Conservation (phyloP, 2,329 filamentous ascomycete genomes). For the Chaetomium olivaceum region DNA sequence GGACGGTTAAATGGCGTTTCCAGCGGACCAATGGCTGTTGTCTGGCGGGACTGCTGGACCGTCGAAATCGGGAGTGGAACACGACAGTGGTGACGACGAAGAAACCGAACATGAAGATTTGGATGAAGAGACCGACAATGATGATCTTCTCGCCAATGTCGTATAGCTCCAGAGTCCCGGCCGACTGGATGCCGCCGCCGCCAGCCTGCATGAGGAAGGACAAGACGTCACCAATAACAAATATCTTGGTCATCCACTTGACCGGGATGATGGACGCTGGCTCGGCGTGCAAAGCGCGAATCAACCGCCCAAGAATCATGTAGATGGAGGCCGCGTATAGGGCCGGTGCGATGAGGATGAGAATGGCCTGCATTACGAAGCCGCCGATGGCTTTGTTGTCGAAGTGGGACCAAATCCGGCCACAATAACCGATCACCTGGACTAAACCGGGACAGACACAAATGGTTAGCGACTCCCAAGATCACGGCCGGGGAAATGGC, state of each 20-base stretch:
- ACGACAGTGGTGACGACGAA: slow-evolving; percentile 17
- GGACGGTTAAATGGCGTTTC: slow-evolving; percentile 16
- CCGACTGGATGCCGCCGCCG: background rate
- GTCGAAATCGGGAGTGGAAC: slow-evolving; percentile 9
- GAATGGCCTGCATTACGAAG: slow-evolving; percentile 19
- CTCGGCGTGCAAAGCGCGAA: slow-evolving; percentile 34
- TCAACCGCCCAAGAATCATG: slow-evolving; percentile 37
- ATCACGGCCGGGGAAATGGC: background rate
- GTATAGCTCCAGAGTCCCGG: background rate
- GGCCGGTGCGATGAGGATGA: slow-evolving; percentile 25
- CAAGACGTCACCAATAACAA: slow-evolving; percentile 38
- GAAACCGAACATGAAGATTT: slow-evolving; percentile 56
- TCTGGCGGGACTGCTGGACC: too few relatives aligned
- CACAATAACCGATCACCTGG: background rate
- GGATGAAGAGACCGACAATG: slow-evolving; percentile 55
- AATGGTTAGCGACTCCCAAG: background rate
- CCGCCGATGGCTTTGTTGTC: background rate
- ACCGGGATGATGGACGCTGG: slow-evolving; percentile 26
- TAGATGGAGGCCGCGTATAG: slow-evolving; percentile 29
- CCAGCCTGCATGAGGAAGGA: slow-evolving; percentile 28
- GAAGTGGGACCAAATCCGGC: slow-evolving; percentile 3
- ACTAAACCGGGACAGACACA: background rate
- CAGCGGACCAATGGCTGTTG: background rate
- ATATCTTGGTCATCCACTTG: slow-evolving; percentile 38
- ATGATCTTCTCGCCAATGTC: slow-evolving; percentile 45